Conservation (phyloP, 106 monocot genomes). For the Allium cepa region DNA sequence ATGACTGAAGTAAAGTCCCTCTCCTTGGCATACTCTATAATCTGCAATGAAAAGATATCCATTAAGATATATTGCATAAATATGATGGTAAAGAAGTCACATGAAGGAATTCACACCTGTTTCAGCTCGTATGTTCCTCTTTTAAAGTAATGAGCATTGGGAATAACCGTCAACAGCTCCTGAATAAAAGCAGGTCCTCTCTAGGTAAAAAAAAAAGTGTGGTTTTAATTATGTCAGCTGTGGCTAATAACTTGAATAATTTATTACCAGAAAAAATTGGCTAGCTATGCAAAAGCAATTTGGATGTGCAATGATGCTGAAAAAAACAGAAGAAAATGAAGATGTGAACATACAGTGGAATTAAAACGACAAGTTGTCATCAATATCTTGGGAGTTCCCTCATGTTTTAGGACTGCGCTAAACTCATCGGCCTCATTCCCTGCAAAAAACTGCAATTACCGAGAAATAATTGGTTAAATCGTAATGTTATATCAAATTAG, state of each 20-base stretch:
- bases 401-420: slow-evolving; percentile 49
- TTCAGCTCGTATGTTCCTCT: slow-evolving; percentile 95
- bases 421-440: slow-evolving; percentile 96
- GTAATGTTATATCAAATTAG: not conserved
- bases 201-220: slow-evolving; percentile 26
- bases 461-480: not conserved
- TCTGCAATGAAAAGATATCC: slow-evolving; percentile 30
- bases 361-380: slow-evolving; percentile 3
- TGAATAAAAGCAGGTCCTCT: slow-evolving; percentile 82
- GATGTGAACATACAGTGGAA: slow-evolving; percentile 3
- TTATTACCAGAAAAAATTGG: not conserved
- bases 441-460: slow-evolving; percentile 59
- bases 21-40: slow-evolving; percentile 79
- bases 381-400: slow-evolving; percentile 45
- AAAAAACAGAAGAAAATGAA: not conserved
- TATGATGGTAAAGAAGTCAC: slow-evolving; percentile 28
- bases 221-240: not conserved
- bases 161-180: slow-evolving; percentile 66
- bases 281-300: not conserved
- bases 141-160: slow-evolving; percentile 75
- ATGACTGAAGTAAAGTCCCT: slow-evolving; percentile 83
- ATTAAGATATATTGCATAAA: not conserved
- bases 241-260: not conserved
- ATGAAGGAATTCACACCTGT: slow-evolving; percentile 38
- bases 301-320: not conserved